phyloP scores from a whole-genome alignment of 305 asterid genomes.

The Fraxinus ornus region DNA sequence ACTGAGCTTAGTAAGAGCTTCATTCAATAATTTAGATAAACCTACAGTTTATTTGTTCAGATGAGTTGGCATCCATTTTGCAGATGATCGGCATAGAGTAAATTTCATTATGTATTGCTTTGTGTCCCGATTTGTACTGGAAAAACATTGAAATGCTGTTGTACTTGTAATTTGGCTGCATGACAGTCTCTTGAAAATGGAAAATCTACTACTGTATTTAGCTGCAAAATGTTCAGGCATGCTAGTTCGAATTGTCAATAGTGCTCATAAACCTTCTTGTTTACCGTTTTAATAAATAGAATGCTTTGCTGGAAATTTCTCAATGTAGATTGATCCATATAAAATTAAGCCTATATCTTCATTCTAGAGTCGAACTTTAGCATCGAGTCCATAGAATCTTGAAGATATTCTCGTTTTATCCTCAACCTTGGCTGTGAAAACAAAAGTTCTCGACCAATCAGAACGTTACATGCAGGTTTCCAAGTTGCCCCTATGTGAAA shows the following conservation, averaged over 20 bases:
- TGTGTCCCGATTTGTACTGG: conserved; percentile 16
- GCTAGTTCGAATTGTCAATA: not conserved
- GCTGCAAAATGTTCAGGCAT: not conserved
- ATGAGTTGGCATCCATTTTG: conserved; percentile 15
- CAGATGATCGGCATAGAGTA: conserved; percentile 12
- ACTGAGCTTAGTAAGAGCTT: not conserved
- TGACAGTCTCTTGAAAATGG: conserved; percentile 10
- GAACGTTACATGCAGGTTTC: not conserved
- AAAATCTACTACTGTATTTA: not conserved
- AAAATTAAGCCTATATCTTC: not conserved
- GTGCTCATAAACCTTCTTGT: not conserved
- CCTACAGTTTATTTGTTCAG: conserved; percentile 9
- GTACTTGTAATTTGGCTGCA: conserved; percentile 33
- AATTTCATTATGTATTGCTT: conserved; percentile 21
- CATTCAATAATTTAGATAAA: not conserved
- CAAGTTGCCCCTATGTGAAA: too few species aligned
- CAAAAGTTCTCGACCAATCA: not conserved
- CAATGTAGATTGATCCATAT: not conserved
- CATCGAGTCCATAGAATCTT: not conserved
- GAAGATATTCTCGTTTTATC: not conserved
- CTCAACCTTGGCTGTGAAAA: not conserved
- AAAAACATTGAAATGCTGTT: conserved; percentile 21
- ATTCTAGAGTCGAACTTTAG: not conserved
- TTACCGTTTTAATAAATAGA: not conserved
- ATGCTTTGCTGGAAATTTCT: not conserved